Conservation (phyloP, 306 rosid species). For the Gastrolobium bilobum region DNA sequence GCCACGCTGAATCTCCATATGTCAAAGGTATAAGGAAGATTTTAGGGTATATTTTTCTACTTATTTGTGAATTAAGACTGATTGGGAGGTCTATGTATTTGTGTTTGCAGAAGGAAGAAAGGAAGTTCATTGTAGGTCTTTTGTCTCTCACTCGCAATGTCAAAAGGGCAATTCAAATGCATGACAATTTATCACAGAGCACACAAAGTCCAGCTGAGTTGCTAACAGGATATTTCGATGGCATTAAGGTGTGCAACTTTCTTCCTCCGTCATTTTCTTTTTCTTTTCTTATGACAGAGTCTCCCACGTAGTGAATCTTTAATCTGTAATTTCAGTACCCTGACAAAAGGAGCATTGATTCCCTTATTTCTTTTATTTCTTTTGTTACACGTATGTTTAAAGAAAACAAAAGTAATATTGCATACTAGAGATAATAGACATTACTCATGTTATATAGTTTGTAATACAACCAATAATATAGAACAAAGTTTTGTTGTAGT, state of each 20-base stretch:
- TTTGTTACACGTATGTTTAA: not conserved
- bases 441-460: too few species aligned
- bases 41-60: constrained; percentile 28
- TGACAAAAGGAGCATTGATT: not conserved
- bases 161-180: constrained; percentile 75
- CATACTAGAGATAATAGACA: not conserved
- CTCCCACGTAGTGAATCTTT: too few species aligned
- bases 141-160: constrained; percentile 67
- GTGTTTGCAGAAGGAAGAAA: constrained; percentile 72
- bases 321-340: not conserved
- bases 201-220: constrained; percentile 73
- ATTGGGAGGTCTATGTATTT: constrained; percentile 39
- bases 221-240: constrained; percentile 74
- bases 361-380: not conserved
- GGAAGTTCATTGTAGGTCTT: constrained; percentile 64
- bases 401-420: constrained; percentile 1
- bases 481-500: constrained; percentile 7
- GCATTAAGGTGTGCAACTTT: constrained; percentile 69
- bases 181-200: constrained; percentile 66
- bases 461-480: too few species aligned
- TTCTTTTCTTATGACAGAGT: not conserved
- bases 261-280: constrained; percentile 26
- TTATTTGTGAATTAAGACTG: constrained; percentile 39
- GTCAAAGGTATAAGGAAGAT: constrained; percentile 72
- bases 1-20: constrained; percentile 65